Percentiles rank a stretch among this genome's conserved stretches.
Conservation (phyloP, 169 alveolate species). For the Plasmodium reichenowi region DNA sequence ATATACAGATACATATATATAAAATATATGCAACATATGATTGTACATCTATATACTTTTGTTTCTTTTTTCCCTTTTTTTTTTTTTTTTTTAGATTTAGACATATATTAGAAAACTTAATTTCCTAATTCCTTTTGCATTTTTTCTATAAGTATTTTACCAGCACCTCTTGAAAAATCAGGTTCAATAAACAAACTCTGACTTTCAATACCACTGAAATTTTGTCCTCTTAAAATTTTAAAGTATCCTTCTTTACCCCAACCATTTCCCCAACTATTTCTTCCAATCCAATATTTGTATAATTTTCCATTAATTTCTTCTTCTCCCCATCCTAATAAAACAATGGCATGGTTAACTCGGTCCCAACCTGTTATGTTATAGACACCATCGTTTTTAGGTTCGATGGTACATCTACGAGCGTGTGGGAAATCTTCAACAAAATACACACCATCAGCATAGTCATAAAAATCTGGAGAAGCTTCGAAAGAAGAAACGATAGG, state of each 20-base stretch:
- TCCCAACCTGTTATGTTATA: constrained; percentile 88
- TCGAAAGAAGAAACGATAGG: constrained; percentile 90
- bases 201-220: constrained; percentile 88
- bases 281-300: constrained; percentile 89
- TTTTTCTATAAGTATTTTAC: constrained; percentile 42
- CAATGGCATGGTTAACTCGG: constrained; percentile 92
- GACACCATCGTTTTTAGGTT: not conserved
- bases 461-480: constrained; percentile 83
- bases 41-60: too few relatives aligned
- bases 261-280: constrained; percentile 88
- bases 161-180: constrained; percentile 87
- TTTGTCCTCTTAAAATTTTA: constrained; percentile 87
- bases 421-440: constrained; percentile 51
- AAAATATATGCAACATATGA: too few relatives aligned
- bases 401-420: constrained; percentile 53
- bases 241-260: constrained; percentile 90
- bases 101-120: not conserved
- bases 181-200: constrained; percentile 92
- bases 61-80: too few relatives aligned
- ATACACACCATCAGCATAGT: constrained; percentile 55
- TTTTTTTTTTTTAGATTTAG: too few relatives aligned
- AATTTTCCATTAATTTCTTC: constrained; percentile 74
- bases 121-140: constrained; percentile 8
- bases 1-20: too few relatives aligned
- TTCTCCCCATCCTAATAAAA: constrained; percentile 94